Percentiles rank a stretch among this genome's conserved stretches.
phyloP scores from a whole-genome alignment of 2,329 filamentous ascomycete genomes.

The Aureobasidium sp. region DNA sequence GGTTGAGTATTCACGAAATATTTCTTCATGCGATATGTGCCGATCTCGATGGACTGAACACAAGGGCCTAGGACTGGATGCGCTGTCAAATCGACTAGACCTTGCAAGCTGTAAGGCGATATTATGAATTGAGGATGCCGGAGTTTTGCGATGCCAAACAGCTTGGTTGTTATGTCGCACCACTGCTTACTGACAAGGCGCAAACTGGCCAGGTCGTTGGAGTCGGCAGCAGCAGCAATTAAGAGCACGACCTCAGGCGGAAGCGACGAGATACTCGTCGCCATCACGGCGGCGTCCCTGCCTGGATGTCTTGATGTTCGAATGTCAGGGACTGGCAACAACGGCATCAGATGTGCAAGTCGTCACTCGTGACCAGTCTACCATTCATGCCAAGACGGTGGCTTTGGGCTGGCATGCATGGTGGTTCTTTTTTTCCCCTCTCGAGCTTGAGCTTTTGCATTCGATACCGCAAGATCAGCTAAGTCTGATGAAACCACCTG shows the following conservation, averaged over 20 bases:
- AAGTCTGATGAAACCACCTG: too few species aligned
- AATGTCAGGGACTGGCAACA: too few species aligned
- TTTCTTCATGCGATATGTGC: background rate
- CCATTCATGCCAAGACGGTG: too few species aligned
- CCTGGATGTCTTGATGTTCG: background rate
- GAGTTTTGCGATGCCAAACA: background rate
- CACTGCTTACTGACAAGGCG: slow-evolving; percentile 4
- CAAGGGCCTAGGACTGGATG: background rate
- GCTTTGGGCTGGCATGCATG: too few species aligned
- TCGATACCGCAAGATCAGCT: too few species aligned
- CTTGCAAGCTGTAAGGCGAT: slow-evolving; percentile 2
- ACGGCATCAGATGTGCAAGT: too few species aligned
- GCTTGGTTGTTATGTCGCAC: background rate
- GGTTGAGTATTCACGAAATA: background rate
- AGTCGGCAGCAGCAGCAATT: background rate
- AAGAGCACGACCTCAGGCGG: background rate
- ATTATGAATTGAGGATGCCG: background rate
- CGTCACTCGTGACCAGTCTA: too few species aligned
- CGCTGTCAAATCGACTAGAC: background rate
- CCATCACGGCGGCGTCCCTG: background rate
- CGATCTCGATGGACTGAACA: background rate
- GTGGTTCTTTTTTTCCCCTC: too few species aligned
- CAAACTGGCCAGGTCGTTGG: background rate
- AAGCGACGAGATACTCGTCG: background rate
- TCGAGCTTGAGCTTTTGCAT: too few species aligned